phyloP scores from a whole-genome alignment of 164 flowering plant species.

The Magnolia officinalis region DNA sequence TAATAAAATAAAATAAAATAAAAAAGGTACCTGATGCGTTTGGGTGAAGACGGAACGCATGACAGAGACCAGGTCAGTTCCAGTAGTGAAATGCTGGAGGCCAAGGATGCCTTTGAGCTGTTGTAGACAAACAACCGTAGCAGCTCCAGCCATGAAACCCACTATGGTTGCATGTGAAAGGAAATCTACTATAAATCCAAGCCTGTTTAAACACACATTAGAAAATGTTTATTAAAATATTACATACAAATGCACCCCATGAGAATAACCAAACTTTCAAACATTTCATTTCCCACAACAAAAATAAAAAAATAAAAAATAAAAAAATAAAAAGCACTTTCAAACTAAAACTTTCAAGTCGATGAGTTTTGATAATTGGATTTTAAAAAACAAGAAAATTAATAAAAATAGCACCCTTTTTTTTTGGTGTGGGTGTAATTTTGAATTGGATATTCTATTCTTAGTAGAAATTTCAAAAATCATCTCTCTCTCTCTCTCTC shows the following conservation, averaged over 20 bases:
- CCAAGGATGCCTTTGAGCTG: slow-evolving; percentile 92
- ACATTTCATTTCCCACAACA: background rate
- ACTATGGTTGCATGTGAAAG: slow-evolving; percentile 94
- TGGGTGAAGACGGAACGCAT: slow-evolving; percentile 79
- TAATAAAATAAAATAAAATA: background rate
- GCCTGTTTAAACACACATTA: slow-evolving; percentile 39
- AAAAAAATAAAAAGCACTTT: background rate
- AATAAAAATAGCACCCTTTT: too few relatives aligned
- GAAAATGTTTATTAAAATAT: background rate
- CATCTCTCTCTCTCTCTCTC: too few relatives aligned
- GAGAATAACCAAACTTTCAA: background rate
- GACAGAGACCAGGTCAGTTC: slow-evolving; percentile 72
- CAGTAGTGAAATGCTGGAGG: slow-evolving; percentile 67
- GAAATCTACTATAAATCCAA: slow-evolving; percentile 93
- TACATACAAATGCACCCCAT: background rate
- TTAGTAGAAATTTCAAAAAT: too few relatives aligned
- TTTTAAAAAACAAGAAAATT: too few relatives aligned
- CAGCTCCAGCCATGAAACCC: slow-evolving; percentile 98
- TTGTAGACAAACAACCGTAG: slow-evolving; percentile 84
- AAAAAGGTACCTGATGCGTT: slow-evolving; percentile 54
- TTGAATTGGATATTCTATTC: too few relatives aligned
- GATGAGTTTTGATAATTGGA: background rate
- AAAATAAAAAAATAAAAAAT: background rate
- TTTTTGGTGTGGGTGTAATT: too few relatives aligned
- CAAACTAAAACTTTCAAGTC: background rate